These are phyloP conservation scores for Fusarium scirpi DNA, from an alignment of 2,329 filamentous ascomycete species.

Conservation along the genomic window DNA sequence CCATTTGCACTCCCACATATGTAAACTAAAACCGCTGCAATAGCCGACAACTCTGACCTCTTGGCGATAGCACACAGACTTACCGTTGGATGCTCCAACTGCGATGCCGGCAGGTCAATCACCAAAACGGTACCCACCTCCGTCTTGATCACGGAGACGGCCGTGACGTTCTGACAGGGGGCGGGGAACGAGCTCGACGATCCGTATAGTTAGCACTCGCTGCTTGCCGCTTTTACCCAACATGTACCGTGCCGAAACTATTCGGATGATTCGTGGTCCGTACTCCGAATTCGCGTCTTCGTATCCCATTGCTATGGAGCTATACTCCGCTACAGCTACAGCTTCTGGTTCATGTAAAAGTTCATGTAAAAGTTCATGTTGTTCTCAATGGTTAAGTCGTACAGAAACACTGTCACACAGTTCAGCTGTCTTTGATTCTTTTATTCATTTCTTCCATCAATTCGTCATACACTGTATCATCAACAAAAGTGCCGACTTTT, in stretches of 20 bases:
- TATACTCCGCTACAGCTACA: background rate
- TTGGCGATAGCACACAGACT: background rate
- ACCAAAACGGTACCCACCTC: slow-evolving; percentile 39
- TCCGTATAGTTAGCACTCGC: slow-evolving; percentile 18
- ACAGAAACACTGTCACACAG: too few species aligned
- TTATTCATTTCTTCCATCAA: slow-evolving; percentile 10
- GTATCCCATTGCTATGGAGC: background rate
- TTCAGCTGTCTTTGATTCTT: slow-evolving; percentile 7
- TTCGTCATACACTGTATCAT: slow-evolving; percentile 31
- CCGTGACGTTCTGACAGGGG: slow-evolving; percentile 29
- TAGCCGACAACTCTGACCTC: background rate
- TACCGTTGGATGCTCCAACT: slow-evolving; percentile 8
- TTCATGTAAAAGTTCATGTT: background rate
- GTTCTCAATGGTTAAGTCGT: background rate
- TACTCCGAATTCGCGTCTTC: background rate
- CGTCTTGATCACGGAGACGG: slow-evolving; percentile 36
- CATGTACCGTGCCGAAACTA: background rate
- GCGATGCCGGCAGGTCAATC: slow-evolving; percentile 22
- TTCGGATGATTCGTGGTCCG: slow-evolving; percentile 8
- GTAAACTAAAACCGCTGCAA: background rate
- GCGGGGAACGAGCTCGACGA: slow-evolving; percentile 26
- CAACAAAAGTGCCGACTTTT: slow-evolving; percentile 28
- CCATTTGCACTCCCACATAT: background rate
- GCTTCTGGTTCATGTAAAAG: background rate
- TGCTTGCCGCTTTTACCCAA: slow-evolving; percentile 16